Percentiles rank a stretch among this genome's conserved stretches.
These are phyloP conservation scores for Cryptosporidium ryanae DNA, from an alignment of 169 alveolate genomes.

Conservation along the genomic window DNA sequence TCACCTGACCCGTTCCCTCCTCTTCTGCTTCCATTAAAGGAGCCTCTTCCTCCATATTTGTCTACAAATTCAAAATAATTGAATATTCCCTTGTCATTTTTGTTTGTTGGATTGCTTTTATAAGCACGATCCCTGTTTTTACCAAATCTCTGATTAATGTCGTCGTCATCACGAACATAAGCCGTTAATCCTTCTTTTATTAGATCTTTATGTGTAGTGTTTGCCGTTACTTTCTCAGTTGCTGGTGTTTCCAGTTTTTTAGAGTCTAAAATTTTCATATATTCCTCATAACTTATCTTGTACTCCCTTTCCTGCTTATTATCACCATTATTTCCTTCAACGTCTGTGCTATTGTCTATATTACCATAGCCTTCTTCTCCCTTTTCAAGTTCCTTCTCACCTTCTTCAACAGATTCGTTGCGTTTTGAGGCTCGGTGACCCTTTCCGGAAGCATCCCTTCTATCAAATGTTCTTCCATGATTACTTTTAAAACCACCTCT, in stretches of 20 bases:
- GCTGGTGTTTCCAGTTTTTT: slow-evolving; percentile 13
- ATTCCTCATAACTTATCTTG: slow-evolving; percentile 54
- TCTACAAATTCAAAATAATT: slow-evolving; percentile 63
- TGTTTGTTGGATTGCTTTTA: not conserved
- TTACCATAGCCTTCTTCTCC: not conserved
- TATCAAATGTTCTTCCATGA: slow-evolving; percentile 68
- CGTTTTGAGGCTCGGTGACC: slow-evolving; percentile 47
- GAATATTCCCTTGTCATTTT: slow-evolving; percentile 30
- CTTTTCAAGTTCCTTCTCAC: not conserved
- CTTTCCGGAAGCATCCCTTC: slow-evolving; percentile 69
- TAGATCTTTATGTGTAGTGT: slow-evolving; percentile 54
- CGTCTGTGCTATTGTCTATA: not conserved
- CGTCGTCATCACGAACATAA: slow-evolving; percentile 38
- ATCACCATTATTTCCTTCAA: not conserved
- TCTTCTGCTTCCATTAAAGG: slow-evolving; percentile 25
- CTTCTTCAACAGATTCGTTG: not conserved
- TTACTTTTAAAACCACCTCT: slow-evolving; percentile 47
- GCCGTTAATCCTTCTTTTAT: slow-evolving; percentile 49
- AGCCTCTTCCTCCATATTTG: slow-evolving; percentile 24
- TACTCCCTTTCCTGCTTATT: not conserved
- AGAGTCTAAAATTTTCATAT: slow-evolving; percentile 49
- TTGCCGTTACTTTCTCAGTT: slow-evolving; percentile 3
- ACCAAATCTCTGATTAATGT: not conserved
- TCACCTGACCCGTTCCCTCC: not conserved
- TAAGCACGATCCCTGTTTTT: slow-evolving; percentile 19